Percentiles rank a stretch among this genome's conserved stretches.
Evolutionary conservation across 139 green algal species (phyloP).

Genomic region (Diplosphaera chodatii): DNA sequence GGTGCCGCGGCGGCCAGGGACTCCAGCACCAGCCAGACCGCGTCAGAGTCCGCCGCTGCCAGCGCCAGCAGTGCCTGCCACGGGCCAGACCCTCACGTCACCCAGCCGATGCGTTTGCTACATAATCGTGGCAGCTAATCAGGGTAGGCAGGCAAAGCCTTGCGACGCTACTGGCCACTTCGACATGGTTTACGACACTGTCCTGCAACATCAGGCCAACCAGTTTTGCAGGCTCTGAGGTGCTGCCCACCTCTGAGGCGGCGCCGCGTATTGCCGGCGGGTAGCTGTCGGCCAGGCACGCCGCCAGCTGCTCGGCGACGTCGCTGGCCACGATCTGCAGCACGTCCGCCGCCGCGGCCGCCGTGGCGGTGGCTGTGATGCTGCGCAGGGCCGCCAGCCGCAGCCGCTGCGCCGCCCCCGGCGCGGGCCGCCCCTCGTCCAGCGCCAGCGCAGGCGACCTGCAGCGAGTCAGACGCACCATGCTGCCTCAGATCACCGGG

Average conservation of each 20-base stretch:
- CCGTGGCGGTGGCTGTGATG: constrained; percentile 20
- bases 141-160: too few relatives aligned
- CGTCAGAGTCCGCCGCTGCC: constrained; percentile 49
- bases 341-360: constrained; percentile 10
- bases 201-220: too few relatives aligned
- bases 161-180: too few relatives aligned
- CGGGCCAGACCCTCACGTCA: too few relatives aligned
- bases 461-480: neutral
- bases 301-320: constrained; percentile 23
- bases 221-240: neutral
- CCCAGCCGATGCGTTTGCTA: too few relatives aligned
- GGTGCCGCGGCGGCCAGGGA: neutral
- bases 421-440: constrained; percentile 18
- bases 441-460: neutral
- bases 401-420: constrained; percentile 33
- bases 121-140: too few relatives aligned
- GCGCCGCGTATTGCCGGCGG: constrained; percentile 28
- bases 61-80: constrained; percentile 39
- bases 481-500: too few relatives aligned
- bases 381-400: constrained; percentile 38
- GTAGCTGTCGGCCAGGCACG: constrained; percentile 31
- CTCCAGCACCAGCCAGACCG: constrained; percentile 43
- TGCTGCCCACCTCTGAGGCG: constrained; percentile 16
- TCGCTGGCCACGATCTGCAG: constrained; percentile 16
- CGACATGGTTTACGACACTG: too few relatives aligned